Base-by-base conservation (phyloP, 768 basidiomycete species). In the Tulasnella sp. region DNA sequence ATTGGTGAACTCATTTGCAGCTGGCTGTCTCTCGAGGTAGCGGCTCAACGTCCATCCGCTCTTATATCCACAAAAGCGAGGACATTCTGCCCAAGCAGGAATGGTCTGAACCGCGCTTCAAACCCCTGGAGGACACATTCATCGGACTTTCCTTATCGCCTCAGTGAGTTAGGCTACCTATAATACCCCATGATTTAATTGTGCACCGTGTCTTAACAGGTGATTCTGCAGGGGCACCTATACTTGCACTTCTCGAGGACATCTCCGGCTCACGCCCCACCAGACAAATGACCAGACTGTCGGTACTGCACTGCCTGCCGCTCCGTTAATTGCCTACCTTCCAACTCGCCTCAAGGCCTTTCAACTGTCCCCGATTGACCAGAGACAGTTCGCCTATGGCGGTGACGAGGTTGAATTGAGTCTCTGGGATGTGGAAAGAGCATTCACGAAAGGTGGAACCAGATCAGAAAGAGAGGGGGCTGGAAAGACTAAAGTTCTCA, bases 381-480 rank as follows among this genome's bases (percentile, higher is more conserved):
- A 74, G 34, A 38, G 34, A 38, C 77, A 76, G 0, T 91, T 92
- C 71, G 78, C 82, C 1, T 92, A 90, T 62, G 90, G 84, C 11
- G 90, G 90, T 2, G 82, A 91, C 62, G 90, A 92, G 70, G 87
- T 92, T 17, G 86, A 90, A 59, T 68, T 87, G 1, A 91, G 88
- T 1, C 66, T 91, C 2, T 92, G 90, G 90, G 74, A 85, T 66
- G 76, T 78, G 5, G 84, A 89, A 65, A 64, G 75, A 70, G 67
- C 87, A 70, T 74, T 79, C 68, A 61, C 67, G 49, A 31, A 48
- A 9, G 24, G 54, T 3, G 17, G 25, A 24, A n/a, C 53, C 43
- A 22, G 49, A 17, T 22, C 49, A n/a, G 50, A 48, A 25, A 15
- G 34, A 5, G 52, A 61, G 11, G 58, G 12, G 7, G 19, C 21